These are phyloP conservation scores for Tephrocybe sp. DNA, from an alignment of 768 basidiomycete genomes.

Conservation along the genomic window DNA sequence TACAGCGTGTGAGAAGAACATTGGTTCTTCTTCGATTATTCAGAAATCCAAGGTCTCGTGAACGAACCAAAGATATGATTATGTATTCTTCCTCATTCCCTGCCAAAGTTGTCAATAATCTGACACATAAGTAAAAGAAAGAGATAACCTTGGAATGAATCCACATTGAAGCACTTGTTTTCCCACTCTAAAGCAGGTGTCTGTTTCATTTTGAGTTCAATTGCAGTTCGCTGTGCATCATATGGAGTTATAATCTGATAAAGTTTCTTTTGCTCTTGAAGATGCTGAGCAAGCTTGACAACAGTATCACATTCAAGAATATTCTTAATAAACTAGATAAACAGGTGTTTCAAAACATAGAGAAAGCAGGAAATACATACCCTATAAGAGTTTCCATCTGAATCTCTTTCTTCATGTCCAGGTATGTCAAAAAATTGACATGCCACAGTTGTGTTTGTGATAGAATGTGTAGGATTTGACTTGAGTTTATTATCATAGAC, in stretches of 20 bases:
- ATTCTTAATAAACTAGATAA: slow-evolving; percentile 45
- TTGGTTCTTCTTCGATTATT: slow-evolving; percentile 65
- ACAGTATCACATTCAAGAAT: slow-evolving; percentile 51
- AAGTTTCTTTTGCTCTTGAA: slow-evolving; percentile 44
- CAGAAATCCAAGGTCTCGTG: slow-evolving; percentile 63
- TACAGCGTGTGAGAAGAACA: slow-evolving; percentile 86
- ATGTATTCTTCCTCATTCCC: slow-evolving; percentile 85
- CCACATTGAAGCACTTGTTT: slow-evolving; percentile 80
- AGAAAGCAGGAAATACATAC: slow-evolving; percentile 22
- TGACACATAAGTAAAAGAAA: slow-evolving; percentile 8
- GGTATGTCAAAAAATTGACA: slow-evolving; percentile 65
- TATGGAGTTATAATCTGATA: slow-evolving; percentile 81
- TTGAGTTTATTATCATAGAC: slow-evolving; percentile 63
- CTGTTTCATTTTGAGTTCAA: slow-evolving; percentile 55
- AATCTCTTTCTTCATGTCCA: slow-evolving; percentile 31
- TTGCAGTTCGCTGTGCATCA: slow-evolving; percentile 60
- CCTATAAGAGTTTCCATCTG: slow-evolving; percentile 29
- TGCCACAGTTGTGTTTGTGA: slow-evolving; percentile 41
- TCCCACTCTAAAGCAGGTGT: slow-evolving; percentile 51
- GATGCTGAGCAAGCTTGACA: slow-evolving; percentile 51
- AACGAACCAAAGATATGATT: slow-evolving; percentile 68
- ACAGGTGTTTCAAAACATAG: not conserved
- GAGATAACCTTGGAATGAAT: slow-evolving; percentile 74
- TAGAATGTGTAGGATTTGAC: slow-evolving; percentile 48
- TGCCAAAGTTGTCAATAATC: slow-evolving; percentile 23